Evolutionary conservation across 345 rosid genomes (phyloP), one percentile per base, ranked within the genome.

Genomic region (Hibiscus mutabilis): DNA sequence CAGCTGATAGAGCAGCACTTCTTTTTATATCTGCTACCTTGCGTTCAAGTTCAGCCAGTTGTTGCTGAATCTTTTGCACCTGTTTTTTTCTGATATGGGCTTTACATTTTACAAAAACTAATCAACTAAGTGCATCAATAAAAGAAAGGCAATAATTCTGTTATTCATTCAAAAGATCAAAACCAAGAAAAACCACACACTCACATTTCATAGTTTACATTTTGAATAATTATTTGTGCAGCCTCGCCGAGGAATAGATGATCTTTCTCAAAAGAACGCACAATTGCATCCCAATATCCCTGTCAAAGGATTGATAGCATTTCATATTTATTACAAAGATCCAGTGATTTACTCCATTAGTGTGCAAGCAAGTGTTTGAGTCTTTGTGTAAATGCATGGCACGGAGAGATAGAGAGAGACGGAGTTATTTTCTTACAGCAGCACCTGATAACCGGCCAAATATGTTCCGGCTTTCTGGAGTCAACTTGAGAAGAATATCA

Each of bases 131-230:
- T 44, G 59, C 22, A 76, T 6, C 6, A 5, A 59, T 62, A 12
- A 7, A 21, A 63, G 49, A 18, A 68, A 58, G 33, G 2, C 44
- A 70, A 37, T 57, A 60, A 2, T 66, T 69, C 60, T 27, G 33
- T 11, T 66, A 35, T 27, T 64, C 31, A 51, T 46, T 24, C 65
- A 10, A 69, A 71, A 47, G 66, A 1, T 2, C 47, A 27, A 53
- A 64, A 61, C 47, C 24, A 61, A 47, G 33, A 4, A 58, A 69
- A 78, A 33, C 35, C 21, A 55, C 18, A 72, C 24, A 70, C 93
- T 87, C 79, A 95, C 99, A 95, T 92, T 80, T 95, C 97, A 71
- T 92, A 95, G 68, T 83, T 91, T n/a, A 92, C 97, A 82, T 90
- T 91, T 79, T 92, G 97, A 72, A 88, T 80, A 42, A 95, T 92